Evolutionary conservation across 2,329 filamentous ascomycete species (phyloP).

Genomic region (Fusarium hostae): DNA sequence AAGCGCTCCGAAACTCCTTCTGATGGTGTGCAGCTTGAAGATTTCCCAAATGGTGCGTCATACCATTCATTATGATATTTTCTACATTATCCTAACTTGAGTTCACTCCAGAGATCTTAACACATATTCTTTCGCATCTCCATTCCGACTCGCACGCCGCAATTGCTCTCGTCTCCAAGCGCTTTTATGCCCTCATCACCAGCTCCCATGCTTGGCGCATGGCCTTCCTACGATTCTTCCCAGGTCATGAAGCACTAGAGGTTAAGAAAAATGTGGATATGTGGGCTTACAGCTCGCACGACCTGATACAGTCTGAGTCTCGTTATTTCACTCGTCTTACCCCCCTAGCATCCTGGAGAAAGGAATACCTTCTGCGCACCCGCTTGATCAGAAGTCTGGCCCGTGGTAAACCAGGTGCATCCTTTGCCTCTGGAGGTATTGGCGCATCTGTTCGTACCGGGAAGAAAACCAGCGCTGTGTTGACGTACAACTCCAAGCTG

Average conservation of each 20-base stretch:
- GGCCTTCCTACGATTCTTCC: constrained; percentile 91
- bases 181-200: constrained; percentile 87
- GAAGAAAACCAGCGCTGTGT: constrained; percentile 76
- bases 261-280: constrained; percentile 51
- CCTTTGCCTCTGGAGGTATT: constrained; percentile 59
- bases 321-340: constrained; percentile 87
- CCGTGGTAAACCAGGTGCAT: constrained; percentile 80
- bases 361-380: constrained; percentile 91
- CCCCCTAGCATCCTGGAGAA: constrained; percentile 89
- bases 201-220: constrained; percentile 94
- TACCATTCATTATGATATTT: not conserved
- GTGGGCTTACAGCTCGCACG: constrained; percentile 60
- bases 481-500: constrained; percentile 88
- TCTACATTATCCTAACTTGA: constrained; percentile 25
- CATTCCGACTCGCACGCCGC: constrained; percentile 84
- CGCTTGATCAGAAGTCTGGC: constrained; percentile 82
- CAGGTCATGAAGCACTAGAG: constrained; percentile 67
- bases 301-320: constrained; percentile 74
- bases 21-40: constrained; percentile 57
- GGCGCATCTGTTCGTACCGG: constrained; percentile 66
- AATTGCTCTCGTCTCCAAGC: constrained; percentile 86
- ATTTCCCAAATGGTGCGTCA: constrained; percentile 83
- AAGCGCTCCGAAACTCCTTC: constrained; percentile 57
- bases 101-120: constrained; percentile 79
- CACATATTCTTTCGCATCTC: constrained; percentile 89